Conservation (phyloP, 176 grass and related monocot genomes). For the Dactylis glomerata region DNA sequence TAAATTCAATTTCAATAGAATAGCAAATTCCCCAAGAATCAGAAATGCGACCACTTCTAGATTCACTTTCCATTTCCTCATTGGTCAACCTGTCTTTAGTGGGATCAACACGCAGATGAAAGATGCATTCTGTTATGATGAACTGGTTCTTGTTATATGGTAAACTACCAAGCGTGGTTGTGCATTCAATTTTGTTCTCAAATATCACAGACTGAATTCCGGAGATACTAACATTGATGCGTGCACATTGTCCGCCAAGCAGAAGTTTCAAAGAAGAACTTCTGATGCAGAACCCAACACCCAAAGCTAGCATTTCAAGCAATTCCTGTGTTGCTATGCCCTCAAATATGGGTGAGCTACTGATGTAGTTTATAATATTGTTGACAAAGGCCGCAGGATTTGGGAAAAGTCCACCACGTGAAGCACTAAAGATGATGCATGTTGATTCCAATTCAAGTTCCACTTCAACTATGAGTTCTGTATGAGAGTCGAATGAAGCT, state of each 20-base stretch:
- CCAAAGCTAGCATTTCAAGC: conserved; percentile 34
- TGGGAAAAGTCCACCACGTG: conserved; percentile 28
- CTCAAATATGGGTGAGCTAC: conserved; percentile 27
- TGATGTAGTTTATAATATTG: conserved; percentile 35
- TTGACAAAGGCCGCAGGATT: conserved; percentile 24
- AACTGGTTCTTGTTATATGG: conserved; percentile 46
- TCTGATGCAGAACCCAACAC: conserved; percentile 58
- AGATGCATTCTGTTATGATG: conserved; percentile 43
- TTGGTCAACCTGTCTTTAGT: conserved; percentile 20
- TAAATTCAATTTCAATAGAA: conserved; percentile 57
- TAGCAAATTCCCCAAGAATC: conserved; percentile 31
- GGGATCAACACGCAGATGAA: conserved; percentile 42
- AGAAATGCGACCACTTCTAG: conserved; percentile 6
- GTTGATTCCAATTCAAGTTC: conserved; percentile 56
- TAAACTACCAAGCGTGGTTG: conserved; percentile 3
- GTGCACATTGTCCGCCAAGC: conserved; percentile 40
- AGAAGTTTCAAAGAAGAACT: conserved; percentile 52
- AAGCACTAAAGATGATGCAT: conserved; percentile 54
- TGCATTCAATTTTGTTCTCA: conserved; percentile 33
- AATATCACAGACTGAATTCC: conserved; percentile 55
- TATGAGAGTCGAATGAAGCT: conserved; percentile 2
- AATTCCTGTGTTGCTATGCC: conserved; percentile 29
- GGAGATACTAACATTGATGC: conserved; percentile 46
- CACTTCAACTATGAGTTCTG: conserved; percentile 43
- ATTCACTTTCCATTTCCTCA: conserved; percentile 24